Evolutionary conservation across 805 yeast genomes (phyloP), one percentile per base, ranked within the genome.

Genomic region (Barnettozyma siamensis): DNA sequence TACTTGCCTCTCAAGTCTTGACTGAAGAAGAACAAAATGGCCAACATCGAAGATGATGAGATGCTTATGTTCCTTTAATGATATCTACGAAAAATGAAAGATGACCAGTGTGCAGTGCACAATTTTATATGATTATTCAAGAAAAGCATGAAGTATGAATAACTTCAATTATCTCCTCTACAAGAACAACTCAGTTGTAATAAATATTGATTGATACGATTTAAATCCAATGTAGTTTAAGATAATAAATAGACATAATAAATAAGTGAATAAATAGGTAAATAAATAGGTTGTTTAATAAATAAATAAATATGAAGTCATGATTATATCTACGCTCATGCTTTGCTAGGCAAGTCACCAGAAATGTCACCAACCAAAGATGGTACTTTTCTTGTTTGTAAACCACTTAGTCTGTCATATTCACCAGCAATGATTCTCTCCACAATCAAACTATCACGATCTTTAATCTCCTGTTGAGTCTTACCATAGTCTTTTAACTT

Each of bases 401-500:
- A 67, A 40, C 74, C 75, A 23, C 78, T 72, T 55, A 80, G 67
- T 55, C 70, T 78, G 64, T 86, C 95, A 65, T 87, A 86, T 59
- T 87, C 93, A 45, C 95, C 95, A 44, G 80, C 75, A 57, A 86
- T 71, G 51, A 86, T 83, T 60, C 93, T 74, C 52, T 88, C 91
- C 50, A 87, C 80, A 46, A 86, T 81, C 55, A 83, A 69, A 50
- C 79, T 84, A 62, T 86, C 95, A 60, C 86, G 75, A 58, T 75
- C 76, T 58, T 72, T 72, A 48, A 76, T 69, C 58, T 79, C 85
- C 47, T 72, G 77, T 38, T 77, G 69, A 30, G 66, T 63, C 40
- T 63, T 62, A 30, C 67, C 66, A 27, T 53, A 61, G 34, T 61
- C 58, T 27, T 62, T 58, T 45, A 70, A 62, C 18, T 59, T 51